Conservation (phyloP, 2,329 filamentous ascomycete species). For the Cercospora brassicicola region DNA sequence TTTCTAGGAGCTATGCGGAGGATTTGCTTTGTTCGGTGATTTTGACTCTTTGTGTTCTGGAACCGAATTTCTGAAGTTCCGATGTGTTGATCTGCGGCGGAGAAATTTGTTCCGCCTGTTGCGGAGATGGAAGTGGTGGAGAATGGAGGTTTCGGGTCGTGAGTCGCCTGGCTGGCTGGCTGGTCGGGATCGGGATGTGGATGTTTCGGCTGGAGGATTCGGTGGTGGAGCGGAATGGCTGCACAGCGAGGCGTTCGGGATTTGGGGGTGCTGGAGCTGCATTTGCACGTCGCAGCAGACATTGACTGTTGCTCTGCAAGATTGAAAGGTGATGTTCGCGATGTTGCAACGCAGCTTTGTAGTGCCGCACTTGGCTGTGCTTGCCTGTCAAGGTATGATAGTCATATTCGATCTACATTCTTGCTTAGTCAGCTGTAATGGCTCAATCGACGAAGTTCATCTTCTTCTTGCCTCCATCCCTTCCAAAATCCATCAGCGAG, state of each 20-base stretch:
- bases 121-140: neutral
- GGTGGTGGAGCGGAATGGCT: neutral
- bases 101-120: neutral
- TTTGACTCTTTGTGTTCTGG: neutral
- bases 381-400: neutral
- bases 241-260: neutral
- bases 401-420: conserved; percentile 1
- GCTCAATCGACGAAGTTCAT: conserved; percentile 35
- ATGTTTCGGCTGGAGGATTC: neutral
- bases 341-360: neutral
- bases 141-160: neutral
- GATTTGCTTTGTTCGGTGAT: neutral
- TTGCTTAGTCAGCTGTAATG: conserved; percentile 38
- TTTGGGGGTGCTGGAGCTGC: neutral
- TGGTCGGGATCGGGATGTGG: neutral
- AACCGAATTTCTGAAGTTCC: neutral
- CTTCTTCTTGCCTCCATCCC: conserved; percentile 26
- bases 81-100: neutral
- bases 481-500: conserved; percentile 35
- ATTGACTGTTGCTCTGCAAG: neutral
- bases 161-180: neutral
- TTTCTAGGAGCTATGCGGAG: neutral
- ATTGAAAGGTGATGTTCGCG: neutral
- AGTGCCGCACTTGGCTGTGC: neutral
- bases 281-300: neutral